A percentile compares a stretch with the other conserved stretches of the same genome.
Evolutionary conservation across 2,329 filamentous ascomycete species (phyloP).

Genomic region (Ceratocystis colombiana): DNA sequence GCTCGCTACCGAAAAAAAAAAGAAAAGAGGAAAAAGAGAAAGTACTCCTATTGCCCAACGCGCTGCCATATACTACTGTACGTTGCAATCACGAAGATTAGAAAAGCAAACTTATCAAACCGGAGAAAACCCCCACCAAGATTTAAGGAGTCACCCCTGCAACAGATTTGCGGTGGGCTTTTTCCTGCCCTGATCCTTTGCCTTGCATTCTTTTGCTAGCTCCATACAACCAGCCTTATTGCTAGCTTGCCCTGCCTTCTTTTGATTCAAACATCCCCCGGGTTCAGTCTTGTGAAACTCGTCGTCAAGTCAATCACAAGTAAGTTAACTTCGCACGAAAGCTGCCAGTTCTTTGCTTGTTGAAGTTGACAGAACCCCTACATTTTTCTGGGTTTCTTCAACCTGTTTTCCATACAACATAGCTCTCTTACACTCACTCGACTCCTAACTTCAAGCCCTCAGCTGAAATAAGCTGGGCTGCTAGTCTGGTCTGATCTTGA

Average conservation of each 20-base stretch:
- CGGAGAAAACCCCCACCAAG: background rate
- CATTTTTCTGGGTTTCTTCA: background rate
- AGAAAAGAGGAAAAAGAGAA: no score
- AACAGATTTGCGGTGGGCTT: background rate
- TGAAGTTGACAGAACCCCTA: background rate
- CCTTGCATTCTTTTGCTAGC: background rate
- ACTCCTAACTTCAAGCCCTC: background rate
- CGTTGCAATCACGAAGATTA: no score
- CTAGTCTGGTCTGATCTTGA: background rate
- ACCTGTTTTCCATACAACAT: no score
- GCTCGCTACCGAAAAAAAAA: no score
- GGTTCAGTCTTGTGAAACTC: no score
- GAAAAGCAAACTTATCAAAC: background rate
- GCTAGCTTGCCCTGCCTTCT: background rate
- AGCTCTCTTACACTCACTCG: no score
- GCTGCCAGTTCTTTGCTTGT: no score
- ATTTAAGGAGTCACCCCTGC: background rate
- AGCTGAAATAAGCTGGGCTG: background rate
- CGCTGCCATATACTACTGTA: no score
- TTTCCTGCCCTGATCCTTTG: slow-evolving; percentile 11
- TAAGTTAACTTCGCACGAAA: no score
- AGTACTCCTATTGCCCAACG: no score
- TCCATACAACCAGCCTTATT: background rate
- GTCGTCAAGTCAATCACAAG: no score
- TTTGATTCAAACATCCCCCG: background rate